Evolutionary conservation across 116 monocot genomes (phyloP).

Genomic region (Iris pallida): DNA sequence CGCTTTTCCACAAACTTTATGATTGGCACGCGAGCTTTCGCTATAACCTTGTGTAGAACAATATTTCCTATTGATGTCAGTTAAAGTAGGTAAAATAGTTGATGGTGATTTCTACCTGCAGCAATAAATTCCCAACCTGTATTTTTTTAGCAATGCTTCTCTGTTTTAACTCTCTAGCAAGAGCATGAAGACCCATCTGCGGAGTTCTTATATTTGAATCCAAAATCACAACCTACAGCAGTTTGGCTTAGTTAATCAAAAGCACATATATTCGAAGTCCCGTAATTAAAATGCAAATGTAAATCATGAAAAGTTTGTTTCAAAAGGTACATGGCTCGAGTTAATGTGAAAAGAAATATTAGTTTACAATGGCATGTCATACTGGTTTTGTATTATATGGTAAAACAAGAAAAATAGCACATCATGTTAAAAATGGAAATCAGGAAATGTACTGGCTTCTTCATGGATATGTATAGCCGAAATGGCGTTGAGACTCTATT

Average conservation of each 20-base stretch:
- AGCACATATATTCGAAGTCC: no score
- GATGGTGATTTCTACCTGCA: neutral
- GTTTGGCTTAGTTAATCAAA: slow-evolving; percentile 3
- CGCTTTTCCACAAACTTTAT: slow-evolving; percentile 85
- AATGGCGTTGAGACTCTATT: no score
- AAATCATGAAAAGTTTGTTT: no score
- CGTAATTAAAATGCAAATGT: no score
- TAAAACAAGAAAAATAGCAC: no score
- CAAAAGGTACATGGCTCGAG: no score
- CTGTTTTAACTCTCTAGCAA: slow-evolving; percentile 80
- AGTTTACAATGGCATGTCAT: no score
- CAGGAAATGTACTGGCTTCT: no score
- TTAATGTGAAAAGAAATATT: no score
- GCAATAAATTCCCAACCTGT: slow-evolving; percentile 48
- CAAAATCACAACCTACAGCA: slow-evolving; percentile 75
- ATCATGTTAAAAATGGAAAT: no score
- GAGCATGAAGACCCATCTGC: slow-evolving; percentile 79
- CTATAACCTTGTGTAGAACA: slow-evolving; percentile 63
- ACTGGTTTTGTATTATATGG: no score
- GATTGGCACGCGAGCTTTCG: slow-evolving; percentile 96
- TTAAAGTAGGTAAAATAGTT: neutral
- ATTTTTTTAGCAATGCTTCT: slow-evolving; percentile 65
- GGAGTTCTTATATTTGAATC: slow-evolving; percentile 77
- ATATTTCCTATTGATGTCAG: neutral
- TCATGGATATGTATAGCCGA: no score